Evolutionary conservation across 2,329 filamentous ascomycete species (phyloP), one percentile per base, ranked within the genome.

Genomic region (Colletotrichum sp.): DNA sequence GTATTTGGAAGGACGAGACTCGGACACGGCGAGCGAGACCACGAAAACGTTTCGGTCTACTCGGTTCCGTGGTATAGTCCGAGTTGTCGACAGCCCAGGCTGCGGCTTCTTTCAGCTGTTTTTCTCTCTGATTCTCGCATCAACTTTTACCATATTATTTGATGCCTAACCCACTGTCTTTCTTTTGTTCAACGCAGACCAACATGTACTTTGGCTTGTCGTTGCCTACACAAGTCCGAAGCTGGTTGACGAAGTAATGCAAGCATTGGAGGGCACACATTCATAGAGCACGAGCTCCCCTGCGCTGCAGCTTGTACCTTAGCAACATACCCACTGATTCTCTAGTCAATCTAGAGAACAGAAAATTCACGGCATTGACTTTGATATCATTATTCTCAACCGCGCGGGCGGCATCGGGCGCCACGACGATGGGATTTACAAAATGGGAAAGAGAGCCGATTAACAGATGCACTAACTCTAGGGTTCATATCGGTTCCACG

Each of bases 81-180:
- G 32, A n/a, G 26, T 43, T 67, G 62, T 32, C 43, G 43, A 64
- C 34, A 62, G 56, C 38, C 38, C 58, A 62, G 28, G 58, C 58
- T 56, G 48, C 69, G 43, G 24, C 62, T 43, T 66, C 24, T 21
- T 32, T 26, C 30, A 30, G 14, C 36, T 70, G 52, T 59, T 28
- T 24, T 74, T 48, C 36, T 62, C 26, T 64, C 58, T 61, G 14
- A 58, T 76, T 76, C 65, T 55, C 74, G 61, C 58, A 76, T 43
- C 64, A 55, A 24, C 12, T 58, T 75, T 71, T 71, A 61, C 71
- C 52, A 71, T 66, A 75, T 26, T 74, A 64, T 52, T 75, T 75
- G 63, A 38, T 63, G 43, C 24, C 56, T 26, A 59, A 64, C 63
- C 30, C 30, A 21, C 21, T 64, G 34, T 61, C 34, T 75, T 75